Evolutionary conservation across 257 asterid species (phyloP).

Genomic region (Plantago elongata): DNA sequence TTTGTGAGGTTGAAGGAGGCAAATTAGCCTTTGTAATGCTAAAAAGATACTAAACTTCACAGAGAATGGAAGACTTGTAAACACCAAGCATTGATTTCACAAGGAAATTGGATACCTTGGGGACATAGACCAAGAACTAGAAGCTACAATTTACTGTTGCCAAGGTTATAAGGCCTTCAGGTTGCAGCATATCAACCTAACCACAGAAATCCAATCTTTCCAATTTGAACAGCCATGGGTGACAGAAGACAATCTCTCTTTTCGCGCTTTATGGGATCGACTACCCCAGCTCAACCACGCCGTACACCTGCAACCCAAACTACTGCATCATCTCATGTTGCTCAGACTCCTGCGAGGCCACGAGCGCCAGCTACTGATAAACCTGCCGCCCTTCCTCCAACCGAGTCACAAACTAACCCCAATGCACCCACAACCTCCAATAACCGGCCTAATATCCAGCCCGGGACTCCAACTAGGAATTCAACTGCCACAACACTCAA

Average conservation of each 20-base stretch:
- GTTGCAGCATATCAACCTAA: slow-evolving; percentile 14
- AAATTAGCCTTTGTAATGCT: too few relatives aligned
- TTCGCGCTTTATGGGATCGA: slow-evolving; percentile 41
- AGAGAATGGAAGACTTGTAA: too few relatives aligned
- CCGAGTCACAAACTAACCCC: slow-evolving; percentile 7
- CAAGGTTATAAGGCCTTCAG: slow-evolving; percentile 26
- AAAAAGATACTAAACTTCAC: too few relatives aligned
- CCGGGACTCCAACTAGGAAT: slow-evolving; percentile 13
- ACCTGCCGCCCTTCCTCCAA: slow-evolving; percentile 15
- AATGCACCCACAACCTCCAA: slow-evolving; percentile 8
- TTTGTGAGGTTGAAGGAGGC: too few relatives aligned
- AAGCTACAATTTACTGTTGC: slow-evolving; percentile 10
- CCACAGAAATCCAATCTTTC: slow-evolving; percentile 1
- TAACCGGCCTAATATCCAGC: slow-evolving; percentile 16
- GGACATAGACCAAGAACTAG: slow-evolving; percentile 20
- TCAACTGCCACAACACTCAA: slow-evolving; percentile 21
- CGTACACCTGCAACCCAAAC: slow-evolving; percentile 33
- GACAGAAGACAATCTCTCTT: slow-evolving; percentile 44
- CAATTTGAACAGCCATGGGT: slow-evolving; percentile 34
- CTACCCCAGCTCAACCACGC: slow-evolving; percentile 28
- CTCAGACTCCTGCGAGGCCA: slow-evolving; percentile 16
- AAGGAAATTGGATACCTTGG: slow-evolving; percentile 32
- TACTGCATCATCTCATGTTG: slow-evolving; percentile 16
- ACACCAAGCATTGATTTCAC: slow-evolving; percentile 17
- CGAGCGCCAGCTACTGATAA: slow-evolving; percentile 15